phyloP scores from a whole-genome alignment of 208 protist genomes.

The Tritrichomonas musculus region DNA sequence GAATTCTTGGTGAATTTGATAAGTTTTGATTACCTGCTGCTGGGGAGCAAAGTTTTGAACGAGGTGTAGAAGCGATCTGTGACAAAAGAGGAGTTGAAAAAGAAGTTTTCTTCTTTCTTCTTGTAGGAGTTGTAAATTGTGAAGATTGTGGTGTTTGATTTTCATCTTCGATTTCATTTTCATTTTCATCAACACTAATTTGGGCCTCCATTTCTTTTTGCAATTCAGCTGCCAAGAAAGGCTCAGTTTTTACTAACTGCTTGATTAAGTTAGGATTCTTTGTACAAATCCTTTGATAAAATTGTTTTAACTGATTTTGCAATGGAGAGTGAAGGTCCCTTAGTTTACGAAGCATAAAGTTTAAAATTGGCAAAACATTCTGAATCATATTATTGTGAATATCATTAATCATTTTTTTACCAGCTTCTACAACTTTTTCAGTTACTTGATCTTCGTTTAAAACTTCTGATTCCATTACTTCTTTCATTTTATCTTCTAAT shows the following conservation, averaged over 20 bases:
- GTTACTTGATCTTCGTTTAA: not conserved
- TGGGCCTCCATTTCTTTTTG: not conserved
- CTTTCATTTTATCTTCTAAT: slow-evolving; percentile 26
- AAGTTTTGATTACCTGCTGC: no score
- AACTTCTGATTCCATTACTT: not conserved
- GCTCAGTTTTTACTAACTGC: not conserved
- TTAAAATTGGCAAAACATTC: not conserved
- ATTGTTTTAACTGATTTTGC: not conserved
- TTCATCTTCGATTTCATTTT: not conserved
- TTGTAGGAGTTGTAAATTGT: no score
- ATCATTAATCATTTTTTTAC: not conserved
- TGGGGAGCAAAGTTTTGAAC: not conserved
- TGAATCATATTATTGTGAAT: slow-evolving; percentile 25
- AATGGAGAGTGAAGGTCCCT: not conserved
- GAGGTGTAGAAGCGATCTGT: not conserved
- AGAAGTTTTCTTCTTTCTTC: no score
- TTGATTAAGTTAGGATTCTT: not conserved
- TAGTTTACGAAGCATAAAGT: not conserved
- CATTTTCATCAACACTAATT: not conserved
- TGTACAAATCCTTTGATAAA: not conserved
- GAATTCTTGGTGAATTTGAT: no score
- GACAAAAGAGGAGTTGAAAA: not conserved
- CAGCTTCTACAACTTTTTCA: not conserved
- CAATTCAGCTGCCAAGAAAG: not conserved
- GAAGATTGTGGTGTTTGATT: no score